These are phyloP conservation scores for Colletotrichum euphorbiae DNA, from an alignment of 2,329 filamentous ascomycete species.

Conservation along the genomic window DNA sequence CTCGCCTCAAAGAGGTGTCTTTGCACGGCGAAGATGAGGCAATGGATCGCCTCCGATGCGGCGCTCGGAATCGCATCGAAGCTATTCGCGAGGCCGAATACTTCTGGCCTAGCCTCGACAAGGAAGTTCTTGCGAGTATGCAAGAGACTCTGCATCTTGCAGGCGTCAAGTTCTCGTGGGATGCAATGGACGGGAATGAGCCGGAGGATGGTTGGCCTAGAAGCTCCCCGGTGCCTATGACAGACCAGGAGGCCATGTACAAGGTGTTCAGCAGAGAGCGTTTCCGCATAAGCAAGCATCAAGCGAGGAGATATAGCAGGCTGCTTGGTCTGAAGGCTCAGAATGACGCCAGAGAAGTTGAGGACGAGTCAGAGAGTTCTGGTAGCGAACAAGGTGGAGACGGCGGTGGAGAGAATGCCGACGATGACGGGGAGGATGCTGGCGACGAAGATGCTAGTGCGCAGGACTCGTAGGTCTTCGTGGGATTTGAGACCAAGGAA, in stretches of 20 bases:
- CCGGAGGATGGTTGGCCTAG: not conserved
- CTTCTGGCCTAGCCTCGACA: not conserved
- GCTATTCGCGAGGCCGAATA: not conserved
- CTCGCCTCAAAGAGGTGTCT: not conserved
- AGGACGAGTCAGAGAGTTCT: too few species aligned
- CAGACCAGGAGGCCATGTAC: not conserved
- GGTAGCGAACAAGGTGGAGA: too few species aligned
- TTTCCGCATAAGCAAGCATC: not conserved
- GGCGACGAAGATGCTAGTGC: too few species aligned
- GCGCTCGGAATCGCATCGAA: not conserved
- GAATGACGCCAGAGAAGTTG: too few species aligned
- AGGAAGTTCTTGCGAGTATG: not conserved
- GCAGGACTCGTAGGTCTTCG: too few species aligned
- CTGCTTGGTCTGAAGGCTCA: not conserved
- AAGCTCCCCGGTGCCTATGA: not conserved
- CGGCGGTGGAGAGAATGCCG: too few species aligned
- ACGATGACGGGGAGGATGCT: too few species aligned
- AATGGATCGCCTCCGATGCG: not conserved
- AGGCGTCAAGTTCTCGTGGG: not conserved
- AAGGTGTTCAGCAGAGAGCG: too few species aligned
- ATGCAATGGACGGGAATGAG: not conserved
- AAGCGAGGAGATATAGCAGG: not conserved
- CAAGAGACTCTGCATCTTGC: not conserved
- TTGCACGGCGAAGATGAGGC: not conserved
- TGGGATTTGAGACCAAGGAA: too few species aligned